These are phyloP conservation scores for Komagataella ulmi DNA, from an alignment of 805 yeast genomes.

Conservation along the genomic window DNA sequence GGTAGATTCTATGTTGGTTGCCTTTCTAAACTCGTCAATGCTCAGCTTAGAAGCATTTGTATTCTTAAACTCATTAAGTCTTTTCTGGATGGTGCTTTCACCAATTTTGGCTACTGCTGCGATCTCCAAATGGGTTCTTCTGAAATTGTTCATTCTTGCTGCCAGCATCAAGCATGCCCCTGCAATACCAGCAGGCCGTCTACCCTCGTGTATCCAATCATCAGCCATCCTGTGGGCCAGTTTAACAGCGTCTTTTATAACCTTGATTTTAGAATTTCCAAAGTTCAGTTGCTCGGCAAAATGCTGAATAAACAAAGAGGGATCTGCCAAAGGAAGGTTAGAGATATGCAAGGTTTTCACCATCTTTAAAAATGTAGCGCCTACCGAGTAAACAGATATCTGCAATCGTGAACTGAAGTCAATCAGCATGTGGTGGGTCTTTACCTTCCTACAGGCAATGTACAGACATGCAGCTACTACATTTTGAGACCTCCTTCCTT, in stretches of 20 bases:
- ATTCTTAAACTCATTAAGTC: conserved; percentile 76
- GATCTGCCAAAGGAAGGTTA: conserved; percentile 80
- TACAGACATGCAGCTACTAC: conserved; percentile 92
- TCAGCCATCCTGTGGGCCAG: conserved; percentile 83
- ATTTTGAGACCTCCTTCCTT: conserved; percentile 93
- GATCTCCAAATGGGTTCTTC: conserved; percentile 85
- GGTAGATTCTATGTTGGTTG: conserved; percentile 27
- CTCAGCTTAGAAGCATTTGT: conserved; percentile 68
- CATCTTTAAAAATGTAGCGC: conserved; percentile 89
- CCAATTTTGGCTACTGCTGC: conserved; percentile 95
- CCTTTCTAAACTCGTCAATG: conserved; percentile 57
- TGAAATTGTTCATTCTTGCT: conserved; percentile 90
- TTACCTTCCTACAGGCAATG: conserved; percentile 84
- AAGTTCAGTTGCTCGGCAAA: conserved; percentile 82
- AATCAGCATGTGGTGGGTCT: conserved; percentile 89
- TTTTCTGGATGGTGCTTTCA: conserved; percentile 80
- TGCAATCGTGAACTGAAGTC: conserved; percentile 87
- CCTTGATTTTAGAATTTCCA: conserved; percentile 60
- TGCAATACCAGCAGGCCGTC: conserved; percentile 97
- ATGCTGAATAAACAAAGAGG: conserved; percentile 85
- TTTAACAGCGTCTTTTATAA: conserved; percentile 76
- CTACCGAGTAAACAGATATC: conserved; percentile 86
- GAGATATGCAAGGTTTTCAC: conserved; percentile 76
- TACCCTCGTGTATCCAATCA: conserved; percentile 94
- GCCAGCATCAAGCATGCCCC: conserved; percentile 93